Evolutionary conservation across 768 basidiomycete genomes (phyloP), one percentile per base, ranked within the genome.

Genomic region (Leccinum aurantiacum): DNA sequence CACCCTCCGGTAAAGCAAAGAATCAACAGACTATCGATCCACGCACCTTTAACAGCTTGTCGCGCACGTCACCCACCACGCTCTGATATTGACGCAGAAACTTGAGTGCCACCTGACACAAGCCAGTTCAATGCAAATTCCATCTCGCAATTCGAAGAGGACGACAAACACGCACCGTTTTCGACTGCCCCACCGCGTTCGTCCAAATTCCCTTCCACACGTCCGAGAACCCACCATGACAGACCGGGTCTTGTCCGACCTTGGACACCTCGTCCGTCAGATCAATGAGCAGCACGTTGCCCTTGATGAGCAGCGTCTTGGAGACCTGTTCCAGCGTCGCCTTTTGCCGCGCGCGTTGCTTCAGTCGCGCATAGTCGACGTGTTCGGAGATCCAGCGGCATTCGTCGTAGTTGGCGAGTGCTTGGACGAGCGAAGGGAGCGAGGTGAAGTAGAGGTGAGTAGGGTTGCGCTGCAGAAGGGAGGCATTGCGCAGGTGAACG

Each of bases 161-260:
- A 41, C n/a, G 3, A 27, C 7, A 44, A 24, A 25, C 6, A 57
- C 62, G 19, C 47, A 75, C 74, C 63, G 53, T 53, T 29, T 25
- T 61, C 19, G 65, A 62, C 24, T 75, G 65, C 74, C 80, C 66
- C 75, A 75, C 15, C n/a, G 78, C 71, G 59, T 82, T 82, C 61
- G 75, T 77, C 84, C 84, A 85, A 5, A 68, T 62, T 0, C 82
- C 85, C 68, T 83, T 82, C 84, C 84, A 86, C 5, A 86, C 82
- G 66, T 86, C 85, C 31, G 83, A 79, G 58, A 86, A 87, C 6
- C 81, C 78, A 1, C 85, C 85, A 69, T 81, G 78, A 27, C 75
- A 81, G 37, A 83, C 78, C 0, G 84, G 77, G 60, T 77, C 72
- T 50, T 77, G 73, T 2, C 83, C 84, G 17, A 82, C 68, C 57